Base-by-base conservation (phyloP, 805 yeast genomes). In the Metschnikowia matae region DNA sequence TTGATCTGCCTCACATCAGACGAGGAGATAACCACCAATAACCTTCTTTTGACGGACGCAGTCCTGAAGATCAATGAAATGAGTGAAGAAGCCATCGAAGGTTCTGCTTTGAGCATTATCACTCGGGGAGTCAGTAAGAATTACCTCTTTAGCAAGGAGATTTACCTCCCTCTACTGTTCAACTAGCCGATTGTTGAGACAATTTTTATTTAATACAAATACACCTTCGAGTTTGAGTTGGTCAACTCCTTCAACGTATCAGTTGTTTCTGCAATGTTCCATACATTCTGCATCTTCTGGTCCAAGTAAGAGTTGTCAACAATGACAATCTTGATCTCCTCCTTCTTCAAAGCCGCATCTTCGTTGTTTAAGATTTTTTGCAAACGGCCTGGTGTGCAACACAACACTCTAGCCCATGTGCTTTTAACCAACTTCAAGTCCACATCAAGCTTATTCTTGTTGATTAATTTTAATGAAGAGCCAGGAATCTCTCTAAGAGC, bases 401-500 rank as follows among this genome's bases (percentile, higher is more conserved):
- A 80, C 40, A 84, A 73, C 1, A 85, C 66, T 44, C 84, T 67
- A 2, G 82, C 68, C 53, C 67, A 56, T 33, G 83, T 69, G 40
- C 74, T 64, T 50, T 67, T 62, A 38, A 81, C 65, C 31, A 74
- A 55, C 45, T 72, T 70, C 48, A 80, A 60, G 60, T 89, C 96
- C 40, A 83, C 84, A 32, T 79, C 76, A 42, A 87, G 62, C 56
- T 84, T 83, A 63, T 87, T 88, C 68, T 89, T 89, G 54, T 84
- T 80, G 60, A 89, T 88, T 44, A 89, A 63, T 64, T 88, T 89
- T 44, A 87, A 58, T 3, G 89, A 79, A 0, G 83, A 79, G 10
- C 81, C 77, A 37, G 71, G 59, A n/a, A 73, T 52, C 49, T 59
- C 75, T 63, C 67, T 74, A 48, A 79, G 66, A 1, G 87, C 82